Evolutionary conservation across 2,329 filamentous ascomycete species (phyloP), one percentile per base, ranked within the genome.

Genomic region (Microdochium nivale): DNA sequence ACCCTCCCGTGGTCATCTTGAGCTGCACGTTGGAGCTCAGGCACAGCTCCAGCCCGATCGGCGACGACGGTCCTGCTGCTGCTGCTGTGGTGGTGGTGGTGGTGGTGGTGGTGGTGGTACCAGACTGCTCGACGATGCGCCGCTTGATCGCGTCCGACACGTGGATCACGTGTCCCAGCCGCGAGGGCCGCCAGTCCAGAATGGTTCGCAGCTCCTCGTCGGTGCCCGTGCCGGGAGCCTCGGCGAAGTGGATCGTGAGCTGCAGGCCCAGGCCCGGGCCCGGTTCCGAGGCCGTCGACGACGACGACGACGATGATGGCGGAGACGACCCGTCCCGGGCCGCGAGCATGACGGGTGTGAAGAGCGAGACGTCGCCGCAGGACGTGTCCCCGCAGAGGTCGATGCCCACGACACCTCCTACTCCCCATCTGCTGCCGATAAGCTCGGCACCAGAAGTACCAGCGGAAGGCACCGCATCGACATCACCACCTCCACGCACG

Each of bases 11-110:
- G 49, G 86, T 83, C 81, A 94, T 83, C 57, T 81, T 83, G 1
- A 86, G 86, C 57, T 85, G 80, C 1, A 94, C 87, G 60, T 94
- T 94, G 66, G 88, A 92, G 57, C 84, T 89, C 54, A 94, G 69
- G 55, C 88, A 94, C 35, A 94, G 64, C 67, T 94, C 88, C 13
- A 94, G 66, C 2, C 85, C 87, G 25, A 91, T 63, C 16, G 40
- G 1, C 73, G 73, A 13, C 73, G 70, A 69, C 65, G 16, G 19
- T 19, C 40, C 35, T 16, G 35, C 35, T 19, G 14, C 10, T n/a
- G n/a, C 40, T 21, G 19, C 40, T 13, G 10, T 44, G 13, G 14
- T n/a, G n/a, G n/a, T n/a, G n/a, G n/a, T n/a, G n/a, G n/a, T n/a
- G n/a, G n/a, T n/a, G n/a, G n/a, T n/a, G n/a, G n/a, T n/a, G n/a